Evolutionary conservation across 1,284 basidiomycete species (phyloP).

Genomic region (Ceratobasidium sp.): DNA sequence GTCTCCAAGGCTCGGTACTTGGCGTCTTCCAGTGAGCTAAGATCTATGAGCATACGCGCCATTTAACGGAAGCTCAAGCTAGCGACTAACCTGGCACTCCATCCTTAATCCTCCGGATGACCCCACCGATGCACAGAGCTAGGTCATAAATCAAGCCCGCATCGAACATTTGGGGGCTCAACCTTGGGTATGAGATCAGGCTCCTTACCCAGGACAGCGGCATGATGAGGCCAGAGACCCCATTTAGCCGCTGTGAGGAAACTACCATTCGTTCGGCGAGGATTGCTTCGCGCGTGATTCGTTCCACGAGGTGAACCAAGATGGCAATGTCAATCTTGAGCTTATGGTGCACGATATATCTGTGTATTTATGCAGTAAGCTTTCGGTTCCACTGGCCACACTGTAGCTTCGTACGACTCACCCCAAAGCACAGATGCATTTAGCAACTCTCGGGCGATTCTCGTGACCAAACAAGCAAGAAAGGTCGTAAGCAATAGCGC

Average conservation of each 20-base stretch:
- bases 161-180: background rate
- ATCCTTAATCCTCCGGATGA: background rate
- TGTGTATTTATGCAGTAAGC: background rate
- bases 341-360: background rate
- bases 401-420: background rate
- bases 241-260: background rate
- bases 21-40: constrained; percentile 9
- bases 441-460: background rate
- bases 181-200: constrained; percentile 4
- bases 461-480: background rate
- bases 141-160: background rate
- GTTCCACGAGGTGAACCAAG: constrained; percentile 11
- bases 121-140: background rate
- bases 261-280: background rate
- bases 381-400: background rate
- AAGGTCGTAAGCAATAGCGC: constrained; percentile 1
- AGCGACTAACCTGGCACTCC: background rate
- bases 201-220: constrained; percentile 15
- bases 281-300: constrained; percentile 10
- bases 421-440: background rate
- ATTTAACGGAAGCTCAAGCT: too few relatives aligned
- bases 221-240: constrained; percentile 34
- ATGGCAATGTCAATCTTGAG: constrained; percentile 2
- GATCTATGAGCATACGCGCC: background rate
- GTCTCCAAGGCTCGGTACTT: background rate